Conservation (phyloP, 148 eudicot genomes). For the Agrostemma githago region DNA sequence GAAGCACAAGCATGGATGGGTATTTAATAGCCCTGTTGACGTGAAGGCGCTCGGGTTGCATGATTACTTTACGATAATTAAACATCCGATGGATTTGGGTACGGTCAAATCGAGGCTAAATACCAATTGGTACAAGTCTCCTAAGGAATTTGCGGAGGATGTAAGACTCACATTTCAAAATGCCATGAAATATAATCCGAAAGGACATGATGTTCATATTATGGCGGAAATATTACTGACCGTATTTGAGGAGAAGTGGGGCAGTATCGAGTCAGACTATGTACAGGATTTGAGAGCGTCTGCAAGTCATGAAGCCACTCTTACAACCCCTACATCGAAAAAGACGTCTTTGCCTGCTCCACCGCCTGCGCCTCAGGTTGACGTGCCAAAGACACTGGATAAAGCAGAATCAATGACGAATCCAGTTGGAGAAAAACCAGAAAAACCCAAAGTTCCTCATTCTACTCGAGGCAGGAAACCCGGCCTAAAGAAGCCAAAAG, state of each 20-base stretch:
- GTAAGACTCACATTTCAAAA: conserved; percentile 85
- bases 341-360: conserved; percentile 41
- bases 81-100: conserved; percentile 93
- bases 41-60: conserved; percentile 69
- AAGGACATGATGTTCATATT: conserved; percentile 80
- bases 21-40: conserved; percentile 81
- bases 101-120: conserved; percentile 74
- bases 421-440: conserved; percentile 32
- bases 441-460: conserved; percentile 27
- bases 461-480: conserved; percentile 44
- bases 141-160: conserved; percentile 81
- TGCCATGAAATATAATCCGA: conserved; percentile 87
- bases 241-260: conserved; percentile 84
- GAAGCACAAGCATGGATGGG: conserved; percentile 95
- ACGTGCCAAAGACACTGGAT: conserved; percentile 34
- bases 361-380: conserved; percentile 33
- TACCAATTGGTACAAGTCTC: conserved; percentile 70
- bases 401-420: conserved; percentile 49
- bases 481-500: conserved; percentile 82
- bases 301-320: conserved; percentile 37
- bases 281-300: conserved; percentile 37
- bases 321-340: conserved; percentile 51
- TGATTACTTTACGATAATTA: conserved; percentile 72
- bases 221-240: conserved; percentile 74
- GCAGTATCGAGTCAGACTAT: conserved; percentile 60